Base-by-base conservation (phyloP, 2,329 filamentous ascomycete genomes). In the Fusarium cyanostomum region DNA sequence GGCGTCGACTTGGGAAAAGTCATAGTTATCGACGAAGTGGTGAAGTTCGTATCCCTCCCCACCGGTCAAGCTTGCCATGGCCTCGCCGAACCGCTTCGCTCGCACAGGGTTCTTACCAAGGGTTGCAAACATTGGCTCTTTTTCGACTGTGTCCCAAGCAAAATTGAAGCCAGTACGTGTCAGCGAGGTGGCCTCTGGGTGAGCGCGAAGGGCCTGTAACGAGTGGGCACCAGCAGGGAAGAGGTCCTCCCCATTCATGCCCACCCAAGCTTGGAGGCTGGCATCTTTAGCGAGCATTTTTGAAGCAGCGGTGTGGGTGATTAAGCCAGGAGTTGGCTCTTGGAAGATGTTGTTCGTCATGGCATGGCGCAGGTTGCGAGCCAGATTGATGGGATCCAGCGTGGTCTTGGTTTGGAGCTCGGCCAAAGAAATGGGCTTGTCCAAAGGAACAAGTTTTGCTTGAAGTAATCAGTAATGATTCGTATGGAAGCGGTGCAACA, bases 321-420 rank as follows among this genome's bases (percentile, higher is more conserved):
- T 80, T 3, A 79, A 59, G 1, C 82, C 81, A 0, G 82, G 80
- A 6, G 71, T 71, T 1, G 81, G 79, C 64, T 88, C 85, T 38
- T 74, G 69, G 72, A 89, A 87, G 55, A 88, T 78, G 10, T 78
- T 75, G 62, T 81, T 84, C 11, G 84, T 86, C 79, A 87, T 87
- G 34, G 81, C 84, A 70, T 86, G 81, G 8, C 85, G 82, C 26
- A 86, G 72, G 7, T 84, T 73, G 41, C 83, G 81, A 11, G 80
- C 78, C 15, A 86, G 75, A 66, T 85, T 84, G 60, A 81, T 76
- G 26, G 80, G 73, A 62, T 83, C 80, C 18, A 85, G 70, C 0
- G 76, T 65, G 0, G 81, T 82, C 62, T 80, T 80, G 39, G 74
- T 63, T 44, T 81, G 73, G 4, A 86, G 79, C 43, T 84, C 77